A percentile compares a stretch with the other conserved stretches of the same genome.
phyloP scores from a whole-genome alignment of 2,329 filamentous ascomycete species.

The Blastomyces parvus region DNA sequence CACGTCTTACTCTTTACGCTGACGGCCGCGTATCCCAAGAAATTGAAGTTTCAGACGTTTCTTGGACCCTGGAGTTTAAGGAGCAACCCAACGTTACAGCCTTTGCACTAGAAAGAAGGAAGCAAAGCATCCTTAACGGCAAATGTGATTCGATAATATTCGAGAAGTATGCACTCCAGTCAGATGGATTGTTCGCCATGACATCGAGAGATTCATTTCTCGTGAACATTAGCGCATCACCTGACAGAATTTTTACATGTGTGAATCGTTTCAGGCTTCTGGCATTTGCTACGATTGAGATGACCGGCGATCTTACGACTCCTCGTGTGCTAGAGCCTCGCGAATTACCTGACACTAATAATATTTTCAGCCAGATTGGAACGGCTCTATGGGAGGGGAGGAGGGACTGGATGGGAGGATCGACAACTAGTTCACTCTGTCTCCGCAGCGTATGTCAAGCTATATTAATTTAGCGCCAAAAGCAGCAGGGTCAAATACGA shows the following conservation, averaged over 20 bases:
- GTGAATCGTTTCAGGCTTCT: not conserved
- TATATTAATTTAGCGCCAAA: not conserved
- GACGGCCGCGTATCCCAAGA: not conserved
- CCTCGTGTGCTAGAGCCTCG: not conserved
- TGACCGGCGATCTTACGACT: not conserved
- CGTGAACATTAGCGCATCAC: not conserved
- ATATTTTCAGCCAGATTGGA: not conserved
- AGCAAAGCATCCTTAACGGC: not conserved
- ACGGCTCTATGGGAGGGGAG: not conserved
- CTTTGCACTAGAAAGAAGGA: not conserved
- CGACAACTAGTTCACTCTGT: not conserved
- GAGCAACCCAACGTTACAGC: not conserved
- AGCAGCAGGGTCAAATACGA: not conserved
- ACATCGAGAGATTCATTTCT: not conserved
- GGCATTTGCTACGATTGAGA: not conserved
- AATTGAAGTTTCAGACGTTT: not conserved
- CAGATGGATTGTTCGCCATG: not conserved
- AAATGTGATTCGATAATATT: not conserved
- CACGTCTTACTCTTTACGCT: not conserved
- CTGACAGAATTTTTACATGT: not conserved
- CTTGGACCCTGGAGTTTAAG: not conserved
- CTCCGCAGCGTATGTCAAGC: no score
- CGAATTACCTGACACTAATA: not conserved
- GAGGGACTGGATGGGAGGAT: not conserved
- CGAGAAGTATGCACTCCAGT: not conserved